phyloP scores from a whole-genome alignment of 257 asterid genomes.

The Eustoma russellianum region DNA sequence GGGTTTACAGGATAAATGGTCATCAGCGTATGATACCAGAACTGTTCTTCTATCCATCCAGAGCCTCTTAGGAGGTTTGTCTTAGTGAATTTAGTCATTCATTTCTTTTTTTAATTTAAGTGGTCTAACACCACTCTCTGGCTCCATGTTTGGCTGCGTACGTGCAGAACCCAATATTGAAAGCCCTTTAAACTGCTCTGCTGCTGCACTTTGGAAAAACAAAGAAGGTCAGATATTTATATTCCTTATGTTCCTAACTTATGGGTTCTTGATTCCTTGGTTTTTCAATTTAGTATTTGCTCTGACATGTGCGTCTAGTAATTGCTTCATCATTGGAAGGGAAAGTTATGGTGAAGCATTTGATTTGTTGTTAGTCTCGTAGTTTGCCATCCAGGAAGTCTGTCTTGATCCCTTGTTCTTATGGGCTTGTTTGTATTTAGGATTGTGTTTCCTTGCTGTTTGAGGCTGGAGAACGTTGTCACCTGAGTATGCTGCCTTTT shows the following conservation, averaged over 20 bases:
- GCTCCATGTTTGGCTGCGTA: slow-evolving; percentile 2
- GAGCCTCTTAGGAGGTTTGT: slow-evolving; percentile 59
- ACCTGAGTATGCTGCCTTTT: no score
- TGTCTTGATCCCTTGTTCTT: no score
- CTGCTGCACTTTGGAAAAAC: slow-evolving; percentile 75
- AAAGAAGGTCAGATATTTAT: slow-evolving; percentile 37
- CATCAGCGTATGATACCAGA: slow-evolving; percentile 76
- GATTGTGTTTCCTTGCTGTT: no score
- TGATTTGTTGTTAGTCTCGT: no score
- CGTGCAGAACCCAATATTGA: slow-evolving; percentile 58
- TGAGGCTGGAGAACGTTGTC: no score
- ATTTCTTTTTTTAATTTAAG: neutral
- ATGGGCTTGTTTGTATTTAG: no score
- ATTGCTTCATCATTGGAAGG: no score
- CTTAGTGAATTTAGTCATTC: neutral
- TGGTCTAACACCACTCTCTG: neutral
- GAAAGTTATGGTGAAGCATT: no score
- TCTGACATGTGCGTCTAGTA: no score
- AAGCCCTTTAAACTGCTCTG: slow-evolving; percentile 65
- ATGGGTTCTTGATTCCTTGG: no score
- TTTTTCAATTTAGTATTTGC: no score
- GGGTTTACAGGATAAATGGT: slow-evolving; percentile 56
- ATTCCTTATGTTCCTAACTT: neutral
- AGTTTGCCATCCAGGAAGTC: no score
- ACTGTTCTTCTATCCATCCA: slow-evolving; percentile 65